Evolutionary conservation across 2,329 filamentous ascomycete genomes (phyloP).

Genomic region (Tolypocladium paradoxum): DNA sequence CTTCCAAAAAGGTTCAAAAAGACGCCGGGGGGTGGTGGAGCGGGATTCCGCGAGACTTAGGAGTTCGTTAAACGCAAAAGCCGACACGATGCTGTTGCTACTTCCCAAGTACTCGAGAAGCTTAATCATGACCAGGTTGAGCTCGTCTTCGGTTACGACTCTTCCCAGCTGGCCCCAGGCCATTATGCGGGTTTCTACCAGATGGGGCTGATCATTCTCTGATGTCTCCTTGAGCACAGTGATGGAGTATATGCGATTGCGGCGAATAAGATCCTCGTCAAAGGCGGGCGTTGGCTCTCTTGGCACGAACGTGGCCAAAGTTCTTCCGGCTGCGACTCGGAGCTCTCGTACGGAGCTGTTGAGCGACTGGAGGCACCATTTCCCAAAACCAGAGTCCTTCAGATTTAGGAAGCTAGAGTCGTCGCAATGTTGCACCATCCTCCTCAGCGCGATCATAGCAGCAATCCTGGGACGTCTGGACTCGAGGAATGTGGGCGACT

Average conservation of each 20-base stretch:
- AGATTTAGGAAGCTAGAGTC: constrained; percentile 53
- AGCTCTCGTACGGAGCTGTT: constrained; percentile 79
- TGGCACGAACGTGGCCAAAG: constrained; percentile 54
- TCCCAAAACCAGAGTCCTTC: constrained; percentile 55
- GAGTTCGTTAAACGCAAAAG: constrained; percentile 74
- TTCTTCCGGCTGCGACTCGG: constrained; percentile 65
- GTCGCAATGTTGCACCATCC: constrained; percentile 56
- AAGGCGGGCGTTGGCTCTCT: constrained; percentile 9
- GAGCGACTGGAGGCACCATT: constrained; percentile 73
- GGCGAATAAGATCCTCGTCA: constrained; percentile 14
- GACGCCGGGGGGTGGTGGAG: constrained; percentile 48
- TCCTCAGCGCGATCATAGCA: constrained; percentile 61
- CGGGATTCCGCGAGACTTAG: constrained; percentile 59
- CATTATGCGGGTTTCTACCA: constrained; percentile 77
- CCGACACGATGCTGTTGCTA: constrained; percentile 66
- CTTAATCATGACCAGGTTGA: constrained; percentile 75
- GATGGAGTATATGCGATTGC: constrained; percentile 55
- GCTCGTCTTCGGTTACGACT: constrained; percentile 66
- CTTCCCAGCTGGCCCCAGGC: constrained; percentile 79
- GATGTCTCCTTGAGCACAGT: constrained; percentile 63
- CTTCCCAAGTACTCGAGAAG: constrained; percentile 83
- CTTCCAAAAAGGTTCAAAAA: constrained; percentile 84
- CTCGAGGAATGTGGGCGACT: constrained; percentile 33
- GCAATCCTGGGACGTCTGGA: constrained; percentile 54
- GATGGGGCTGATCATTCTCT: constrained; percentile 52